These are phyloP conservation scores for Penicillium sp. DNA, from an alignment of 2,329 filamentous ascomycete genomes.

Conservation along the genomic window DNA sequence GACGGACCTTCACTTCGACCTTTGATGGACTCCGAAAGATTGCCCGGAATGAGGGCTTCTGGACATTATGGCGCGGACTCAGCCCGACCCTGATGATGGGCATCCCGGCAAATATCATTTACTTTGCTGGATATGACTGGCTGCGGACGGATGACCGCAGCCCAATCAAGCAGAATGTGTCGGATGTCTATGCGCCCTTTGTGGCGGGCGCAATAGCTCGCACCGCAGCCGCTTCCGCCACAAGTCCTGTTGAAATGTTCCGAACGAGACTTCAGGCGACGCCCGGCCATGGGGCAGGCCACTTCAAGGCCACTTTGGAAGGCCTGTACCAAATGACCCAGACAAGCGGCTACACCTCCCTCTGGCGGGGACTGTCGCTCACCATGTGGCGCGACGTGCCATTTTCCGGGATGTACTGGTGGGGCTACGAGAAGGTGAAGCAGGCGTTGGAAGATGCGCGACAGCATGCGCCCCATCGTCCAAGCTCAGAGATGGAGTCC, in stretches of 20 bases:
- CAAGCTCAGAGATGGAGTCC: conserved; percentile 62
- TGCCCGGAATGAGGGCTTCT: conserved; percentile 83
- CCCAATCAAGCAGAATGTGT: conserved; percentile 65
- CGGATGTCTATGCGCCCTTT: conserved; percentile 75
- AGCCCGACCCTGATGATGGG: conserved; percentile 95
- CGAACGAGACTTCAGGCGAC: conserved; percentile 88
- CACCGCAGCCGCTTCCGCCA: conserved; percentile 75
- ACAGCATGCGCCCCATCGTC: conserved; percentile 43
- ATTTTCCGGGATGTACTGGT: conserved; percentile 97
- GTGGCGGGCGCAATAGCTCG: conserved; percentile 78
- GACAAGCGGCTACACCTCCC: conserved; percentile 71
- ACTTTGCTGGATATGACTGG: conserved; percentile 98
- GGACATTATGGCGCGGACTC: conserved; percentile 86
- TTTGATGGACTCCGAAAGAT: conserved; percentile 93
- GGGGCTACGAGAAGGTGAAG: conserved; percentile 87
- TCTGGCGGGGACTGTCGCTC: conserved; percentile 88
- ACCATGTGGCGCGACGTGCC: conserved; percentile 97
- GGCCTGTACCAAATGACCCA: conserved; percentile 79
- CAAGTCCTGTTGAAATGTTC: conserved; percentile 92
- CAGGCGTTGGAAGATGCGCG: conserved; percentile 70
- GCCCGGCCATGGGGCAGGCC: conserved; percentile 58
- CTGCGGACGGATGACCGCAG: conserved; percentile 73
- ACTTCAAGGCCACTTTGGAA: conserved; percentile 76
- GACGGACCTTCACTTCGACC: conserved; percentile 83
- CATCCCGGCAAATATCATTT: conserved; percentile 94